Evolutionary conservation across 1,284 basidiomycete genomes (phyloP).

Genomic region (Cutaneotrichosporon sp.): DNA sequence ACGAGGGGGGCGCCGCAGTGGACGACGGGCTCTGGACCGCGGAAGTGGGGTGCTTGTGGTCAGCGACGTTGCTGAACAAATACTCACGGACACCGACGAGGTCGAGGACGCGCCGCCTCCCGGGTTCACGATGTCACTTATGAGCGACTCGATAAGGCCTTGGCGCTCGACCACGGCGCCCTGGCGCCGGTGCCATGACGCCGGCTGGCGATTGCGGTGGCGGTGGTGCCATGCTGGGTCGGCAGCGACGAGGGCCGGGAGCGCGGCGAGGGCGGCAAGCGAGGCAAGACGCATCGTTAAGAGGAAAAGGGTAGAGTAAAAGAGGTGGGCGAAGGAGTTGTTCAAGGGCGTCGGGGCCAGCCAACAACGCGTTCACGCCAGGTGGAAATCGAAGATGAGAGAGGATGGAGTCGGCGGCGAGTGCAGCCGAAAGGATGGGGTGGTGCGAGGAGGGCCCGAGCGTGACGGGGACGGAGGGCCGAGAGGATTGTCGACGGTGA

Average conservation of each 20-base stretch:
- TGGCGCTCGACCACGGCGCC: background rate
- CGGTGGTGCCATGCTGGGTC: background rate
- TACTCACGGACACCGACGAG: background rate
- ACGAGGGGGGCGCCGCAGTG: background rate
- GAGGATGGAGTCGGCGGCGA: background rate
- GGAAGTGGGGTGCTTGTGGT: background rate
- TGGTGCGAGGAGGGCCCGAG: constrained; percentile 4
- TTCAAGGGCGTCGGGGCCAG: constrained; percentile 4
- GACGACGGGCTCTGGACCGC: background rate
- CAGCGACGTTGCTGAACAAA: background rate
- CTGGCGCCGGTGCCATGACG: background rate
- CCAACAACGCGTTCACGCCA: constrained; percentile 9
- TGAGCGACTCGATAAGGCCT: background rate
- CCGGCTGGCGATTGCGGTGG: background rate
- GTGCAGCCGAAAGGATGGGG: background rate
- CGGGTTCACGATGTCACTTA: background rate
- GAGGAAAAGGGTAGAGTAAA: background rate
- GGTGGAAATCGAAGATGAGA: background rate
- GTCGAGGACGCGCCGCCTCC: background rate
- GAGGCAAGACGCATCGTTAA: constrained; percentile 11
- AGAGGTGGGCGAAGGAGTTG: background rate
- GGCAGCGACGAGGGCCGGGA: constrained; percentile 8
- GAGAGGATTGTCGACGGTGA: background rate
- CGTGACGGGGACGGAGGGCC: background rate
- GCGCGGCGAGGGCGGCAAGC: background rate